Base-by-base conservation (phyloP, 352 stramenopile genomes). In the Pythium aquatile region DNA sequence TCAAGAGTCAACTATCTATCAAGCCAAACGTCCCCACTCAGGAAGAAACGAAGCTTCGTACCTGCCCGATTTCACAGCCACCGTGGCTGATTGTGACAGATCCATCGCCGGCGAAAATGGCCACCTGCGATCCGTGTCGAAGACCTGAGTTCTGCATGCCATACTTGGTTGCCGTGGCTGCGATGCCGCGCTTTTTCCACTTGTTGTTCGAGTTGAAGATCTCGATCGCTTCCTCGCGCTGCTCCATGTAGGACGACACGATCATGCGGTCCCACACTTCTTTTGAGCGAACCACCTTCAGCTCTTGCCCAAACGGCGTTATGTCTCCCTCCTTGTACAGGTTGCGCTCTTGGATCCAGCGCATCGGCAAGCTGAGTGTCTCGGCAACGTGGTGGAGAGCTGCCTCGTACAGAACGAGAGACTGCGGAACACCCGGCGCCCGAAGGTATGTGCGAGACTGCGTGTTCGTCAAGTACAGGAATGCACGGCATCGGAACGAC, bases 161-260 rank as follows among this genome's bases (percentile, higher is more conserved):
- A 61, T 86, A 89, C 60, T 88, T 90, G 5, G 88, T 92, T 16
- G 90, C 87, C 37, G 83, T 79, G 32, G 92, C 66, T 26, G 77
- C 67, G 44, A 95, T 65, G 14, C 78, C 78, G 2, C 70, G 56
- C 40, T 87, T 87, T 42, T 76, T 76, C 76, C 76, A 87, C 40
- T 72, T 66, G 65, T 81, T 83, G 49, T 72, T 71, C 37, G 53
- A 61, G 58, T 87, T 87, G 46, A 79, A 87, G n/a, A 68, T 42
- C 8, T 55, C 33, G 28, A 74, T 65, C 37, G 61, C 60, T 10
- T 79, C 63, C 16, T 74, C 57, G 28, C 72, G 65, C 49, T 71
- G 58, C 14, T 72, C 53, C 7, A 80, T 61, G 13, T 68, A 28
- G 13, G 77, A 71, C 13, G 68, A 70, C 16, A 62, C 59, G 1